These are phyloP conservation scores for Dendryphion nanum DNA, from an alignment of 2,329 filamentous ascomycete species.

Conservation along the genomic window DNA sequence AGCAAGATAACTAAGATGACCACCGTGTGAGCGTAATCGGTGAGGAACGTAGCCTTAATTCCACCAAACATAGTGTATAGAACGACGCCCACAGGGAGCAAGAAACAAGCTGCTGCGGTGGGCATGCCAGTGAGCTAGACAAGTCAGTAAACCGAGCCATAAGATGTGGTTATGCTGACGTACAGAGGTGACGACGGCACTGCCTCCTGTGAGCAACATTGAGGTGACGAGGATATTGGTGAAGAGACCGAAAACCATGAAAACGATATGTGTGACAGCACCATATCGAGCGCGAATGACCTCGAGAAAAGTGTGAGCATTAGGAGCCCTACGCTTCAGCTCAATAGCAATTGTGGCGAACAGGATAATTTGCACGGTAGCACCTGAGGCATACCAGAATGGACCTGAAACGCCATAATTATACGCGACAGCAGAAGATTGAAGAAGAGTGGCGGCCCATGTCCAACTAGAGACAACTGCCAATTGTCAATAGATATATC, in stretches of 20 bases:
- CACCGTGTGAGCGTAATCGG: slow-evolving; percentile 85
- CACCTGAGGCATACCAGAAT: slow-evolving; percentile 63
- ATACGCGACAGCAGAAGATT: slow-evolving; percentile 80
- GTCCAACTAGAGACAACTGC: slow-evolving; percentile 93
- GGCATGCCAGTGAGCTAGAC: slow-evolving; percentile 69
- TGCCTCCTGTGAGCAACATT: slow-evolving; percentile 84
- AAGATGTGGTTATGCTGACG: slow-evolving; percentile 1
- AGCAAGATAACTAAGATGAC: slow-evolving; percentile 82
- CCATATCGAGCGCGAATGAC: slow-evolving; percentile 81
- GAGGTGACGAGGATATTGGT: slow-evolving; percentile 83
- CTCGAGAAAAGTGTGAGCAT: slow-evolving; percentile 83
- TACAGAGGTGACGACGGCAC: slow-evolving; percentile 57
- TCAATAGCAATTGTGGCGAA: slow-evolving; percentile 91
- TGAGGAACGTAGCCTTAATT: slow-evolving; percentile 70
- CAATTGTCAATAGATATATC: no score
- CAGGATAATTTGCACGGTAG: slow-evolving; percentile 62
- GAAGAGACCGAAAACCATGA: slow-evolving; percentile 77
- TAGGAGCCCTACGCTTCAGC: slow-evolving; percentile 80
- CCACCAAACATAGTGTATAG: slow-evolving; percentile 74
- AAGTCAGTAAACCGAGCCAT: slow-evolving; percentile 36
- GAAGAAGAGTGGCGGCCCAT: slow-evolving; percentile 81
- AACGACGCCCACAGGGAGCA: slow-evolving; percentile 77
- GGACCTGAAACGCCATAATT: slow-evolving; percentile 68
- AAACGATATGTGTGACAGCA: slow-evolving; percentile 68
- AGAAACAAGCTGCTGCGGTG: slow-evolving; percentile 78